Conservation (phyloP, 306 rosid species). For the Ceratonia siliqua region DNA sequence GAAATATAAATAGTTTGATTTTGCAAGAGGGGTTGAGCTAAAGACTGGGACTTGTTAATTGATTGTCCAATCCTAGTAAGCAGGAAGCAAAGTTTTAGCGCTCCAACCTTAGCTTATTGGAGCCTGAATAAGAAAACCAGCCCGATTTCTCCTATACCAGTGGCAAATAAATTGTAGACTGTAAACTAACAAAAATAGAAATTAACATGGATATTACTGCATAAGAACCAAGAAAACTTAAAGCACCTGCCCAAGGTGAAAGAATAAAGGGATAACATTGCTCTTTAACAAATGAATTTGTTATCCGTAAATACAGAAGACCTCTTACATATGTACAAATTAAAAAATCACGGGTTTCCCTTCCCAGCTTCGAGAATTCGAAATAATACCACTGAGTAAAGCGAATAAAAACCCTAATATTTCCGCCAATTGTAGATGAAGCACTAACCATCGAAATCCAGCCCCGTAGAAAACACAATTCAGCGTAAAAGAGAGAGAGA, state of each 20-base stretch:
- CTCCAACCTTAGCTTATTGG: background rate
- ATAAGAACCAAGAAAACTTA: no score
- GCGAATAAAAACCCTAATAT: conserved; percentile 42
- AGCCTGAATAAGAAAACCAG: background rate
- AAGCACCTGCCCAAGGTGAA: background rate
- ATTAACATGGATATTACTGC: no score
- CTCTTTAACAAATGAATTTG: background rate
- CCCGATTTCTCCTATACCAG: background rate
- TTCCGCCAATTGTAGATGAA: background rate
- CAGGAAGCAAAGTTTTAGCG: background rate
- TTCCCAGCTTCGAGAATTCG: background rate
- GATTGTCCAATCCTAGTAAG: background rate
- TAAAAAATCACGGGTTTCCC: background rate
- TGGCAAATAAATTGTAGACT: background rate
- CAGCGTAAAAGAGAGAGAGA: background rate
- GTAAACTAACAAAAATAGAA: no score
- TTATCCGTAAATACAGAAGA: background rate
- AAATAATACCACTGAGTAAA: background rate
- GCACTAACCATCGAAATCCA: background rate
- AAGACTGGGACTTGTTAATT: background rate
- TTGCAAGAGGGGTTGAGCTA: background rate
- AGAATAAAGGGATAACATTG: background rate
- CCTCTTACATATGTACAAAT: background rate
- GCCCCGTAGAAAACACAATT: background rate
- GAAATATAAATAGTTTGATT: background rate